A percentile compares a stretch with the other conserved stretches of the same genome.
Conservation (phyloP, 768 basidiomycete species). For the Tylopilus rubrobrunneus region DNA sequence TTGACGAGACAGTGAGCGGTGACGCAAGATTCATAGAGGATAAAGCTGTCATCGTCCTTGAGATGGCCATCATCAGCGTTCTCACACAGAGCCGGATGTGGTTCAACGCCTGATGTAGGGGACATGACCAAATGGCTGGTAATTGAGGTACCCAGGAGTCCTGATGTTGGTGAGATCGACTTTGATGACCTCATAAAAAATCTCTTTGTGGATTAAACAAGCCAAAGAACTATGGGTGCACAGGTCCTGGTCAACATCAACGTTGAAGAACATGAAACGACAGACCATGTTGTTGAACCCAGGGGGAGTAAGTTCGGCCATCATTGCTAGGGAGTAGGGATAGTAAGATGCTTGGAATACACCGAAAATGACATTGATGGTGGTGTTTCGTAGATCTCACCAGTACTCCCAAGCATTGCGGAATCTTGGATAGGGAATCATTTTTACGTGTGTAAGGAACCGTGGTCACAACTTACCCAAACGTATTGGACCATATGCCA, state of each 20-base stretch:
- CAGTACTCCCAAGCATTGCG: constrained; percentile 89
- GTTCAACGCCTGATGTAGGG: too few relatives aligned
- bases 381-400: constrained; percentile 33
- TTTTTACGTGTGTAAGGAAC: constrained; percentile 28
- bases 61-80: too few relatives aligned
- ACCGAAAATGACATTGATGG: constrained; percentile 63
- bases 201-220: constrained; percentile 69
- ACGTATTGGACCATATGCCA: constrained; percentile 72
- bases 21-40: constrained; percentile 59
- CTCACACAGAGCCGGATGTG: constrained; percentile 35
- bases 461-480: constrained; percentile 50
- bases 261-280: not conserved
- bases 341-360: constrained; percentile 87
- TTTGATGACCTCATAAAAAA: constrained; percentile 49
- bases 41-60: constrained; percentile 43
- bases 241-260: not conserved
- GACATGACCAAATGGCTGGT: constrained; percentile 55
- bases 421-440: constrained; percentile 40
- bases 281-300: constrained; percentile 80
- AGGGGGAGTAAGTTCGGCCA: constrained; percentile 83
- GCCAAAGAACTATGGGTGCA: constrained; percentile 67
- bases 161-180: constrained; percentile 45
- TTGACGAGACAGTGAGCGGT: constrained; percentile 55
- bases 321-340: constrained; percentile 82
- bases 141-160: constrained; percentile 35